phyloP scores from a whole-genome alignment of 306 rosid genomes.

The Trichosanthes cucumerina region DNA sequence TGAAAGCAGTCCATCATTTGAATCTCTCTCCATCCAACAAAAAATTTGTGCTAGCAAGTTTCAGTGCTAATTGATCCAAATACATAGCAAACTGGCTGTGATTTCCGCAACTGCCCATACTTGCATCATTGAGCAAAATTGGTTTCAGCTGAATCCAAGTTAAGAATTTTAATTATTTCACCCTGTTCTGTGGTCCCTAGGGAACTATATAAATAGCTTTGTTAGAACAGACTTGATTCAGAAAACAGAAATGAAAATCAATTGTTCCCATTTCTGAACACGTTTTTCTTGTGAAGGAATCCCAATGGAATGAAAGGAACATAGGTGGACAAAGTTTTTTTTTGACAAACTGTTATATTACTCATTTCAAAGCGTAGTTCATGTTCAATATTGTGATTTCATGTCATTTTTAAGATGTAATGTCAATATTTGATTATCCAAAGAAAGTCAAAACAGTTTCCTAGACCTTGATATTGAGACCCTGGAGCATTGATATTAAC shows the following conservation, averaged over 20 bases:
- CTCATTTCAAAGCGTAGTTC: not conserved
- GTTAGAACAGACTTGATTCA: not conserved
- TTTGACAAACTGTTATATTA: not conserved
- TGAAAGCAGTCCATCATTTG: not conserved
- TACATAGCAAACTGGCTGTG: not conserved
- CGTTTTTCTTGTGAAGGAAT: not conserved
- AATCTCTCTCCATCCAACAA: not conserved
- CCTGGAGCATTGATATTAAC: not conserved
- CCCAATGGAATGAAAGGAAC: not conserved
- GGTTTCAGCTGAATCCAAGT: not conserved
- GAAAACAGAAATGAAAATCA: not conserved
- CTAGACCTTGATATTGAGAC: not conserved
- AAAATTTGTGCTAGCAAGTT: not conserved
- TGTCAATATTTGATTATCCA: not conserved
- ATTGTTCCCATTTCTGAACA: not conserved
- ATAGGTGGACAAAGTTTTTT: not conserved
- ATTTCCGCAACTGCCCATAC: not conserved
- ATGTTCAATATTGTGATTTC: not conserved
- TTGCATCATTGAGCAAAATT: not conserved
- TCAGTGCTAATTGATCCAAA: not conserved
- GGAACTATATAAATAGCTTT: not conserved
- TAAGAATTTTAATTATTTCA: not conserved
- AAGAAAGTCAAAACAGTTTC: not conserved
- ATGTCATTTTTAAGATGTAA: not conserved
- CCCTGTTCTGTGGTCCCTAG: not conserved